Conservation (phyloP, 345 rosid genomes). For the Luvunga scandens region DNA sequence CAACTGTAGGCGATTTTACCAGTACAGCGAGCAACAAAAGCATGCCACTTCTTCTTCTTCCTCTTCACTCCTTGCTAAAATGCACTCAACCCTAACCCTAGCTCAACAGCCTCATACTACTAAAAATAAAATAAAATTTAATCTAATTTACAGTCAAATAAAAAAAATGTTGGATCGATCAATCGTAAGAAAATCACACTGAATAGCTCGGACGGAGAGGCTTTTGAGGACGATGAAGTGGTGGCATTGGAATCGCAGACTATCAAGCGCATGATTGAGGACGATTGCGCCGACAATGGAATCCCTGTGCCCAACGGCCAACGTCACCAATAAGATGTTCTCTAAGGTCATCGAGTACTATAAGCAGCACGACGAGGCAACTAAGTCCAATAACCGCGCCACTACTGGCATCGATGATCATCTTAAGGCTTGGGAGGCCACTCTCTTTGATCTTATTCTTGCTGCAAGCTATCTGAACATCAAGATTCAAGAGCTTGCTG, state of each 20-base stretch:
- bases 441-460: constrained; percentile 63
- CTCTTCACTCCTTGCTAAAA: no score
- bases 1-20: no score
- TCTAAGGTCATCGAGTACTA: constrained; percentile 75
- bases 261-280: constrained; percentile 67
- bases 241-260: constrained; percentile 68
- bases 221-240: constrained; percentile 53
- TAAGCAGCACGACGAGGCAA: constrained; percentile 57
- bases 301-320: constrained; percentile 52
- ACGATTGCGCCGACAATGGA: constrained; percentile 47
- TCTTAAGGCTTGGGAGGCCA: constrained; percentile 51
- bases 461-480: constrained; percentile 74
- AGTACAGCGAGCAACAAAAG: no score
- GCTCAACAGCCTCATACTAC: no score
- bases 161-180: not conserved
- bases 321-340: constrained; percentile 59
- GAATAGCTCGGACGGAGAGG: constrained; percentile 57
- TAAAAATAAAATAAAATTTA: no score
- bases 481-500: constrained; percentile 37
- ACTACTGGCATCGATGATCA: constrained; percentile 25
- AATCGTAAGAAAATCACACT: constrained; percentile 36
- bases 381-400: constrained; percentile 28
- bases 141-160: no score
- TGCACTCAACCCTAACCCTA: no score
- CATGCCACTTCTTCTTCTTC: no score